Evolutionary conservation across 805 yeast species (phyloP), one percentile per base, ranked within the genome.

Genomic region (Spathaspora gorwiae): DNA sequence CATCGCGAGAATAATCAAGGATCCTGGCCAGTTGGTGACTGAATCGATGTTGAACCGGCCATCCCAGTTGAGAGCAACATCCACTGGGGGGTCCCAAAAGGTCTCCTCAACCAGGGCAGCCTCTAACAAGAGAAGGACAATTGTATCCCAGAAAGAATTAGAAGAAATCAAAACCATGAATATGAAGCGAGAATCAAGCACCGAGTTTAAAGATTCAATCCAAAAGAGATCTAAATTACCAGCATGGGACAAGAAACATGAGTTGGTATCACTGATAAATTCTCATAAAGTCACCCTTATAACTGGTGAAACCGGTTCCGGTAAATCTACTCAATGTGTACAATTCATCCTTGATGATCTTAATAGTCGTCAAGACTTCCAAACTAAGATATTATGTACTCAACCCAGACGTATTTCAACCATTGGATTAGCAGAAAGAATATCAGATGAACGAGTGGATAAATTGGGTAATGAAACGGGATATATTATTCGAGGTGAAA

Each of bases 281-380:
- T 48, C 69, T 0, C 78, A 86, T 57, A 79, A 79, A 50, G 85
- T 89, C 5, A 81, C 87, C 7, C 66, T 92, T 31, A 77, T 92
- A 33, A 92, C 98, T 2, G 99, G 98, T 61, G 99, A 94, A 61
- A 92, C 98, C 0, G 98, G 98, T 54, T 90, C 97, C 1, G 98
- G 98, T 54, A 92, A 92, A 59, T 88, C 97, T 1, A 92, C 99
- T 0, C 99, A 92, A 60, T 80, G 88, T 5, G 96, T 89, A 6
- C 99, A 92, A 61, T 92, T 90, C 53, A 70, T 92, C 15, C 65
- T 92, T 13, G 98, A 92, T 60, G 72, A 81, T 35, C 56, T 87
- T 47, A 72, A 78, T 40, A 39, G 65, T 0, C 59, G 64, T 10
- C 76, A 76, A 0, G 78, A 78, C 49, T 83, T 73, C 50, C 61